phyloP scores from a whole-genome alignment of 208 protist species.

The Porcisia deanei region DNA sequence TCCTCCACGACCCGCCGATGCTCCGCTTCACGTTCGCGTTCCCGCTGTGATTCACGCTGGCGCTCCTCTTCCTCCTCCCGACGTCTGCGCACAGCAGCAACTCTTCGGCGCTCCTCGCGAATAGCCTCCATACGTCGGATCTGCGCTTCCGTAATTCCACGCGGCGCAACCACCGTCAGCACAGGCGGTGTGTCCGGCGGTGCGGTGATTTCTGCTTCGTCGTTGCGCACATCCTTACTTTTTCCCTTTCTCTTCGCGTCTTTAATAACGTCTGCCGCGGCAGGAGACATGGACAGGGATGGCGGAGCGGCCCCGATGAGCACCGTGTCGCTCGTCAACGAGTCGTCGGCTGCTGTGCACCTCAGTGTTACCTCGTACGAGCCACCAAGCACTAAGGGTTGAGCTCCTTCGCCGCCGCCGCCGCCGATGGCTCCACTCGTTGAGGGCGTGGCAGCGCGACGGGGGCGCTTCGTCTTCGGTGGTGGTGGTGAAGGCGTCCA shows the following conservation, averaged over 20 bases:
- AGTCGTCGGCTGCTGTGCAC: constrained; percentile 11
- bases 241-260: background rate
- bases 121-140: constrained; percentile 48
- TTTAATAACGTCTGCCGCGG: background rate
- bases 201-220: background rate
- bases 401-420: constrained; percentile 1
- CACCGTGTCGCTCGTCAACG: constrained; percentile 21
- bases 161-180: constrained; percentile 34
- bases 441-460: background rate
- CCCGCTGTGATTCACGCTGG: constrained; percentile 46
- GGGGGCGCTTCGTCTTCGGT: constrained; percentile 6
- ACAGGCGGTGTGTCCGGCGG: constrained; percentile 15
- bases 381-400: constrained; percentile 17
- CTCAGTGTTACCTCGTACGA: constrained; percentile 30
- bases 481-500: constrained; percentile 25
- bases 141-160: constrained; percentile 43
- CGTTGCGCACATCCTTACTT: background rate
- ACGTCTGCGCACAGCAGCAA: constrained; percentile 40
- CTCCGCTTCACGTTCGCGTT: constrained; percentile 56
- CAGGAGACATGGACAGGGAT: background rate
- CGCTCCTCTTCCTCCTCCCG: constrained; percentile 60
- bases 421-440: background rate
- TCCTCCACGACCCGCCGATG: constrained; percentile 55
- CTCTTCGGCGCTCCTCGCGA: constrained; percentile 53
- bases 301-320: constrained; percentile 19